Evolutionary conservation across 805 yeast species (phyloP), one percentile per base, ranked within the genome.

Genomic region (Yamadazyma tumulicola): DNA sequence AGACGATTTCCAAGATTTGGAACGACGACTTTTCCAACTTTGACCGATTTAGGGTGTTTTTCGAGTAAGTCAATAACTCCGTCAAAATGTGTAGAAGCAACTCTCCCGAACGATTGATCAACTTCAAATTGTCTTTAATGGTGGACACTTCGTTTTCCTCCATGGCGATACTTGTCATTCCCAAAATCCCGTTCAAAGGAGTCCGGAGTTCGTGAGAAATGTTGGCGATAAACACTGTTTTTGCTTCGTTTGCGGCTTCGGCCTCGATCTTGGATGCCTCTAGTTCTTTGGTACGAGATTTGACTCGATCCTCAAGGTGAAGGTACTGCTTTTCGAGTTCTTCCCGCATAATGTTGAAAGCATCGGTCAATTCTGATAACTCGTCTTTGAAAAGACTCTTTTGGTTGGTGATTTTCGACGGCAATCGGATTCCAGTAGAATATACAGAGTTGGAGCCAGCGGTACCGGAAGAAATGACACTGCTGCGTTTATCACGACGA

Each of bases 211-310:
- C 98, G 57, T 5, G 60, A 4, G 63, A 57, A 15, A 55, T 55
- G 39, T 57, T 55, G 17, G 61, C 60, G 37, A 55, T 55, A 37
- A 55, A 56, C 7, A 55, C 59, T 0, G 97, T 89, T 53, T 93
- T 93, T 3, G 97, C 96, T 48, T 93, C 97, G 57, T 91, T 91
- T 1, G 98, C 98, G 19, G 83, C 78, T 60, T 91, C 97, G 0
- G 96, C 97, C 53, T 82, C 85, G 19, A 83, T 74, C 48, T 86
- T 85, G 7, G 96, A 93, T 1, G 81, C 81, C 56, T 89, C 96
- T 29, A 91, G 69, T 56, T 91, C 96, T 49, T 76, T 79, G 0
- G 97, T 91, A 52, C 97, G 73, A 23, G 81, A 80, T 33, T 77
- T 71, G 12, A 91, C 97, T 42, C 97, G 74, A 45, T 86, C 95